phyloP scores from a whole-genome alignment of 345 rosid genomes.

The Citrus cavaleriei region DNA sequence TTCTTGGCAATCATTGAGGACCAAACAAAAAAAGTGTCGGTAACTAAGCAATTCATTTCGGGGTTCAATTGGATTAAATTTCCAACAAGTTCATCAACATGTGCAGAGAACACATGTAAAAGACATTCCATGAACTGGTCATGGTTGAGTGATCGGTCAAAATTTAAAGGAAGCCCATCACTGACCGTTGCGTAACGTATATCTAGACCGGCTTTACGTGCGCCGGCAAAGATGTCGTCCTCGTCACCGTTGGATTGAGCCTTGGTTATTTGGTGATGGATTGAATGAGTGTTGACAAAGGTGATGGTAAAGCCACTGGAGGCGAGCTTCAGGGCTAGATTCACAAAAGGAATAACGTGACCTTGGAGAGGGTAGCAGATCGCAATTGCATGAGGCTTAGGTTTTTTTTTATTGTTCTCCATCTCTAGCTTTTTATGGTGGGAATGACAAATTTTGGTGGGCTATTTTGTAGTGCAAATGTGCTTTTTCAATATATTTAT shows the following conservation, averaged over 20 bases:
- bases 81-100: constrained; percentile 54
- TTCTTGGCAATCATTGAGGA: constrained; percentile 61
- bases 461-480: background rate
- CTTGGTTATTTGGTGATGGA: constrained; percentile 51
- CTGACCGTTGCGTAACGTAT: constrained; percentile 66
- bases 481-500: background rate
- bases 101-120: constrained; percentile 56
- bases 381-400: constrained; percentile 55
- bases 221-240: constrained; percentile 43
- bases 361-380: constrained; percentile 78
- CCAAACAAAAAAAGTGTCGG: constrained; percentile 76
- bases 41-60: constrained; percentile 46
- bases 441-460: background rate
- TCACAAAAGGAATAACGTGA: constrained; percentile 60
- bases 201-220: constrained; percentile 61
- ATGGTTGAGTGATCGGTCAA: constrained; percentile 69
- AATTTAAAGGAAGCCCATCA: constrained; percentile 66
- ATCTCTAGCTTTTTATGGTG: background rate
- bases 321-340: constrained; percentile 72
- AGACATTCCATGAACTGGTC: constrained; percentile 58
- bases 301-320: constrained; percentile 73
- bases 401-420: constrained; percentile 26
- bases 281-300: constrained; percentile 56
- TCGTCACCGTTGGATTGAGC: constrained; percentile 23
- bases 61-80: constrained; percentile 24